Base-by-base conservation (phyloP, 371 early-diverging fungal genomes). In the Cokeromyces recurvatus region DNA sequence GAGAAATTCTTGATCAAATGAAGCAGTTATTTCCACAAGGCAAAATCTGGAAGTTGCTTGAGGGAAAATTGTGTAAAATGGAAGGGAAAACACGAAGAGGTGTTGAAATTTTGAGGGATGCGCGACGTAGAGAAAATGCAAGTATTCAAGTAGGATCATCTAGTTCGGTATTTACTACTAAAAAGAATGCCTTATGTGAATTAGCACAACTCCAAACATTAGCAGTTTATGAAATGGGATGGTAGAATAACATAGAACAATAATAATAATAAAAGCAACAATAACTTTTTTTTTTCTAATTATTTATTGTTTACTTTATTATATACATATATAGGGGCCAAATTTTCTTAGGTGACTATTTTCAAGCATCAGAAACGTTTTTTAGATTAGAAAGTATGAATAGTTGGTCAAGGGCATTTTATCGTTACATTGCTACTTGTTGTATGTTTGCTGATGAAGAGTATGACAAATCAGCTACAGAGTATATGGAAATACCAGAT, bases 361-460 rank as follows among this genome's bases (percentile, higher is more conserved):
- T 71, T 43, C 71, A 74, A 49, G 71, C 71, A 19, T 55, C 71
- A 24, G 71, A 71, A 21, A 74, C 75, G 0, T 71, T 74, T 39
- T 68, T 74, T 51, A 62, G 69, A 8, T 20, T 74, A 20, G 71
- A 71, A 40, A 63, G 66, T 36, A 74, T 74, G 66, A 74, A 68
- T 44, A 71, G 71, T 19, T 74, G 75, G 75, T 71, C 71, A 2
- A 66, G 67, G 16, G 75, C 75, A 2, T 74, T 74, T 34, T 74
- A 74, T 37, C 74, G 70, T 19, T 74, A 74, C 21, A 74, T 74
- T 45, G 71, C 71, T n/a, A 68, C 75, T 0, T 74, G 75, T 17
- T 74, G 75, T 41, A 66, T 74, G 66, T 74, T 68, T 66, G 71
- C 67, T 5, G 62, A 74, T 35, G 71, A 68, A 43, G 69, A 71